Conservation (phyloP, 495 filamentous ascomycete species). For the Penicillium chermesinum region DNA sequence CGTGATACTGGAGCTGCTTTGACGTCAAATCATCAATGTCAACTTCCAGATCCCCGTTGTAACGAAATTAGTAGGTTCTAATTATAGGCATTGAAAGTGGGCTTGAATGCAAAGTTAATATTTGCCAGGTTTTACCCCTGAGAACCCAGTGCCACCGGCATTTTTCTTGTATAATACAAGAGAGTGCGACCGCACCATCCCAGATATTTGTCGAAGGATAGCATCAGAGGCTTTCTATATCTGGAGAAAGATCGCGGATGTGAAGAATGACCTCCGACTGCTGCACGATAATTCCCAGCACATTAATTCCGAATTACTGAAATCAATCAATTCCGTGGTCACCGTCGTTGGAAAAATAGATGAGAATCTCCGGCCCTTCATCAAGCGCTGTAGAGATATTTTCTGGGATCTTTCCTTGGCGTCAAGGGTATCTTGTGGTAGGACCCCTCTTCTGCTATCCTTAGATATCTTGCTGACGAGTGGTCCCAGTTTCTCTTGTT, state of each 20-base stretch:
- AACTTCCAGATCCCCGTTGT: constrained; percentile 7
- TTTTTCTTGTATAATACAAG: background rate
- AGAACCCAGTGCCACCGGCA: background rate
- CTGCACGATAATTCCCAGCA: background rate
- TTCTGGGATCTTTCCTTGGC: constrained; percentile 12
- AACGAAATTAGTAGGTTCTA: too few relatives aligned
- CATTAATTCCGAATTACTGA: background rate
- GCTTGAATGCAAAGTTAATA: too few relatives aligned
- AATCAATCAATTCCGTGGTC: constrained; percentile 1
- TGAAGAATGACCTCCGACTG: constrained; percentile 3
- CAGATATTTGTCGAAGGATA: constrained; percentile 12
- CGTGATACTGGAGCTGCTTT: constrained; percentile 24
- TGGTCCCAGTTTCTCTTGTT: constrained; percentile 10
- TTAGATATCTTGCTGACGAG: background rate
- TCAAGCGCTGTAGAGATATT: constrained; percentile 6
- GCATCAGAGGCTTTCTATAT: constrained; percentile 14
- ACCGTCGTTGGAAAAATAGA: constrained; percentile 3
- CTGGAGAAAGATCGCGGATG: constrained; percentile 15
- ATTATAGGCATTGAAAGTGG: too few relatives aligned
- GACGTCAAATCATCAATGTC: constrained; percentile 9
- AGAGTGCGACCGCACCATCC: constrained; percentile 9
- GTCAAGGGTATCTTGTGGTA: constrained; percentile 17
- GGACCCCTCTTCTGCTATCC: too few relatives aligned
- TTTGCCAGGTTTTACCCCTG: too few relatives aligned
- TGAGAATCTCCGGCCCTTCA: constrained; percentile 12